Evolutionary conservation across 352 stramenopile species (phyloP), one percentile per base, ranked within the genome.

Genomic region (Phytophthora meadii): DNA sequence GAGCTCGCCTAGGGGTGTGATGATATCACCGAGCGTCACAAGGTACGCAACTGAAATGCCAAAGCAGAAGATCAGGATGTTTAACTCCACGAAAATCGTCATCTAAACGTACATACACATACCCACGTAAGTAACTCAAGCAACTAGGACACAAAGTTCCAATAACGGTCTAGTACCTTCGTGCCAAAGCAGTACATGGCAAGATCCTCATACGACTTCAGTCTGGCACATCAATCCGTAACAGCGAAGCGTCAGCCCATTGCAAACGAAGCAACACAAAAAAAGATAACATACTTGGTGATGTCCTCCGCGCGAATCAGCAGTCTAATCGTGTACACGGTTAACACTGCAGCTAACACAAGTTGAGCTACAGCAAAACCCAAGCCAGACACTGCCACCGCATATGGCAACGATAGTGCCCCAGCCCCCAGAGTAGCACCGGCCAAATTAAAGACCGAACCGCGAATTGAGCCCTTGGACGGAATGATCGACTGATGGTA

Each of bases 1-100:
- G 44, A 93, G 68, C 47, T 90, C 74, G 14, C 84, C 87, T 7
- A 95, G 70, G 7, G 87, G 87, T 14, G 83, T 93, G 54, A 93
- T 70, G 52, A 95, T 90, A 55, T 95, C 87, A 39, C 87, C 87
- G 15, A 95, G 70, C 11, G 87, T 93, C 59, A 95, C 87, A 46
- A 95, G 72, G 55, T 95, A 95, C 39, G 87, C 87, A 45, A 95
- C 82, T 0, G 87, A 81, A 66, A 93, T 95, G 37, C 87, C 85
- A 62, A 95, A 95, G 65, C 87, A 93, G 54, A 95, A 95, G 45
- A 92, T 76, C 36, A 95, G 64, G 65, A 95, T 95, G 61, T 93
- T 93, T 42, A 95, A 53, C 59, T 93, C 87, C 48, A 93, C 85
- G 42, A 95, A 93, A 63, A 92, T 84, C n/a, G 82, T 84, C 47